These are phyloP conservation scores for Gilbertella persicaria DNA, from an alignment of 371 early-diverging fungal genomes.

Conservation along the genomic window DNA sequence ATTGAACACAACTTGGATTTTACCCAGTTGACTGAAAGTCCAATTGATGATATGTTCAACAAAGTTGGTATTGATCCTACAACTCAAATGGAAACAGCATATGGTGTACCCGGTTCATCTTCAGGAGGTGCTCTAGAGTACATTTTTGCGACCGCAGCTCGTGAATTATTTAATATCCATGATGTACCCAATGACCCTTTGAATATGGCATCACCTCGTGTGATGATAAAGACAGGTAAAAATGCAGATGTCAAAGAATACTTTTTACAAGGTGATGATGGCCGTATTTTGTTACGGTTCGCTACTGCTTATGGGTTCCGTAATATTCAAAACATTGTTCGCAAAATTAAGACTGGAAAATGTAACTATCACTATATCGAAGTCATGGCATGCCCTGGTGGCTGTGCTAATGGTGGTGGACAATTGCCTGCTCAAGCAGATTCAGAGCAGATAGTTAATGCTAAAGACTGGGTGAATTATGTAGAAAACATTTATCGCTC, in stretches of 20 bases:
- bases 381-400: constrained; percentile 96
- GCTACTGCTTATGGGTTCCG: constrained; percentile 94
- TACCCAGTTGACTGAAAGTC: constrained; percentile 49
- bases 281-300: constrained; percentile 67
- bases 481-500: constrained; percentile 61
- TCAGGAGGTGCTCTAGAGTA: constrained; percentile 92
- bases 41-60: constrained; percentile 58
- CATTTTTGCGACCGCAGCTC: constrained; percentile 81
- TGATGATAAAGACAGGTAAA: constrained; percentile 67
- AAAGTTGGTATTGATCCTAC: constrained; percentile 45
- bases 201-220: constrained; percentile 15
- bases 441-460: constrained; percentile 42
- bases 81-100: constrained; percentile 41
- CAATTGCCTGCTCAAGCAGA: constrained; percentile 57
- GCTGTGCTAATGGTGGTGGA: constrained; percentile 93
- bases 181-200: constrained; percentile 44
- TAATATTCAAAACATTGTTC: constrained; percentile 94
- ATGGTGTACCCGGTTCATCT: constrained; percentile 76
- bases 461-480: constrained; percentile 62
- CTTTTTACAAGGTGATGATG: constrained; percentile 49
- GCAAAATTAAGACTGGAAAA: constrained; percentile 76
- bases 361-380: constrained; percentile 88
- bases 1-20: constrained; percentile 58
- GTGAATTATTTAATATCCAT: constrained; percentile 69
- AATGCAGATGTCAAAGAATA: constrained; percentile 85